Evolutionary conservation across 2,329 filamentous ascomycete species (phyloP), one percentile per base, ranked within the genome.

Genomic region (Alternaria rosae): DNA sequence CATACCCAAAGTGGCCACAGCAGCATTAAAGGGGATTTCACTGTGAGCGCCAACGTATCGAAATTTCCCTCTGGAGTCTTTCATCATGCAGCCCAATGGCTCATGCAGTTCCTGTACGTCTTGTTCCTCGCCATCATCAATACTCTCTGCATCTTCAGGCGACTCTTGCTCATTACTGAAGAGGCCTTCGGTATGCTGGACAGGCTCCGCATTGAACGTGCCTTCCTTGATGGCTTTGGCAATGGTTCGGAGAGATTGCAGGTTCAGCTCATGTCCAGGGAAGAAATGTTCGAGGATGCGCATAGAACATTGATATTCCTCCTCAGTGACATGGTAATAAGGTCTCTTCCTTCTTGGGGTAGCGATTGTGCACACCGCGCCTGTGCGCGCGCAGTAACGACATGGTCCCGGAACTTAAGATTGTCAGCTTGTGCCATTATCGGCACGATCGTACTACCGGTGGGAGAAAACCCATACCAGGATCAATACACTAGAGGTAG

Each of bases 321-420:
- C 77, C 57, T 79, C 77, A 23, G 77, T 79, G 23, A 79, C 77
- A 72, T 79, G 77, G 60, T 79, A 79, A 61, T 78, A 79, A 7
- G 77, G 77, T 10, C 77, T 69, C 56, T 79, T 79, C 32, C 75
- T 64, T 44, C 77, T 70, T 45, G 76, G 76, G 23, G 76, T 78
- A 45, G 75, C 76, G 15, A 76, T 78, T 48, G 75, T 73, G 59
- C 77, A 79, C 6, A 69, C 61, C 8, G 76, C 73, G 44, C 76
- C 76, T 45, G 75, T 79, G 50, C 76, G 74, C 11, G 76, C 75
- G 59, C 77, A 79, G 58, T 79, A 79, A 48, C 75, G 74, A 64
- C 77, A 79, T 59, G 77, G 77, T 17, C 77, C 77, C 32, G 77
- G 77, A 28, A 79, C 77, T 79, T 59, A 15, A 52, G 45, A 44